Evolutionary conservation across 345 rosid genomes (phyloP).

Genomic region (Pseudoturritis turrita): DNA sequence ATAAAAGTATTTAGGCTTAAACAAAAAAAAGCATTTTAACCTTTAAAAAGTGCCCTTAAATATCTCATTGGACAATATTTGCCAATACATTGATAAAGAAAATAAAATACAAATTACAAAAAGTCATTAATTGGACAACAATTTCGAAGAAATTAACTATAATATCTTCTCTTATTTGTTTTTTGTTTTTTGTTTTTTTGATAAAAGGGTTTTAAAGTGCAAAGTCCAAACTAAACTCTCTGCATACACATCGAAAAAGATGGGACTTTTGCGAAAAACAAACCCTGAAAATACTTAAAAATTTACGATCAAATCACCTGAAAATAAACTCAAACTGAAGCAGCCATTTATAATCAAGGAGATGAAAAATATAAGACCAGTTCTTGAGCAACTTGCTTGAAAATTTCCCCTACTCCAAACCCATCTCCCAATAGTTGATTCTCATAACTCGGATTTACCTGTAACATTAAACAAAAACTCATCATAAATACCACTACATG

Average conservation of each 20-base stretch:
- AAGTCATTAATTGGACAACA: not conserved
- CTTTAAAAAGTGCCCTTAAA: not conserved
- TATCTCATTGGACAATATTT: not conserved
- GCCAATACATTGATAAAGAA: not conserved
- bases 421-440: constrained; percentile 36
- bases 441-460: constrained; percentile 10
- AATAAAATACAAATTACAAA: not conserved
- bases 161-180: not conserved
- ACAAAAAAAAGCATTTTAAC: not conserved
- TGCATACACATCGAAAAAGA: not conserved
- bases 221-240: not conserved
- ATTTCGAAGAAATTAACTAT: not conserved
- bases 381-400: constrained; percentile 57
- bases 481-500: not conserved
- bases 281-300: not conserved
- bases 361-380: constrained; percentile 4
- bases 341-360: not conserved
- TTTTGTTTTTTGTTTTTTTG: not conserved
- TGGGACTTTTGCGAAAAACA: not conserved
- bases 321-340: not conserved
- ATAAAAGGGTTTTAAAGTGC: not conserved
- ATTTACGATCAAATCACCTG: not conserved
- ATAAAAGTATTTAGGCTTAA: not conserved
- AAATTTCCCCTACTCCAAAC: constrained; percentile 41
- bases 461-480: too few relatives aligned